These are phyloP conservation scores for Sporisorium sorghi DNA, from an alignment of 1,284 basidiomycete species.

Conservation along the genomic window DNA sequence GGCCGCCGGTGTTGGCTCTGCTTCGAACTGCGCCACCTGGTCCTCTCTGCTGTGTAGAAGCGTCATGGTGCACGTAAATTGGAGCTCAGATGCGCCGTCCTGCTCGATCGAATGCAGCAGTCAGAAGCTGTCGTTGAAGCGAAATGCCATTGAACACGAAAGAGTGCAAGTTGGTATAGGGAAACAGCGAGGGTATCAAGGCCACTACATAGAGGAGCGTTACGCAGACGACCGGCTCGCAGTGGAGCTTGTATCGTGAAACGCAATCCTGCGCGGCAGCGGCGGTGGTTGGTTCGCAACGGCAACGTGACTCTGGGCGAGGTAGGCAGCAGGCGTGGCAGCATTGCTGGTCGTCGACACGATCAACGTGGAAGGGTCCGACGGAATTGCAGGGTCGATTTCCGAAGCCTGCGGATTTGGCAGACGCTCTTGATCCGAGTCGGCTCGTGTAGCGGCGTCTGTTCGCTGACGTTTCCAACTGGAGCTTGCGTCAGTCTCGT, in stretches of 20 bases:
- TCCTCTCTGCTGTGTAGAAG: not conserved
- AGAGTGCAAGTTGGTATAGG: not conserved
- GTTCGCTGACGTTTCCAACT: too few species aligned
- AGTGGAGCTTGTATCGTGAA: slow-evolving; percentile 23
- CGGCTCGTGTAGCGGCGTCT: too few species aligned
- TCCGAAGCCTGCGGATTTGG: slow-evolving; percentile 5
- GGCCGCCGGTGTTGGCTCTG: too few species aligned
- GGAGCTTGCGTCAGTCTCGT: too few species aligned
- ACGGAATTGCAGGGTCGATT: slow-evolving; percentile 23
- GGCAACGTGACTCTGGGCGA: not conserved
- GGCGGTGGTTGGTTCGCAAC: slow-evolving; percentile 13
- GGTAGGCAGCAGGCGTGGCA: not conserved
- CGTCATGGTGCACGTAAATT: not conserved
- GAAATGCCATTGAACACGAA: too few species aligned
- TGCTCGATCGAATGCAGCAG: too few species aligned
- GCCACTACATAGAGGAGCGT: too few species aligned
- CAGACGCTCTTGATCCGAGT: not conserved
- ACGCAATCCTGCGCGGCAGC: slow-evolving; percentile 36
- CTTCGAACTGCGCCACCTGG: not conserved
- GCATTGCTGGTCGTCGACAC: not conserved
- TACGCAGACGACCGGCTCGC: not conserved
- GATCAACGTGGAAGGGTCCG: slow-evolving; percentile 8
- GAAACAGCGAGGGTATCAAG: not conserved
- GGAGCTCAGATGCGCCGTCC: slow-evolving; percentile 2
- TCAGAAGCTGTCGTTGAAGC: not conserved